Evolutionary conservation across 257 asterid genomes (phyloP).

Genomic region (Marsdenia floribunda): DNA sequence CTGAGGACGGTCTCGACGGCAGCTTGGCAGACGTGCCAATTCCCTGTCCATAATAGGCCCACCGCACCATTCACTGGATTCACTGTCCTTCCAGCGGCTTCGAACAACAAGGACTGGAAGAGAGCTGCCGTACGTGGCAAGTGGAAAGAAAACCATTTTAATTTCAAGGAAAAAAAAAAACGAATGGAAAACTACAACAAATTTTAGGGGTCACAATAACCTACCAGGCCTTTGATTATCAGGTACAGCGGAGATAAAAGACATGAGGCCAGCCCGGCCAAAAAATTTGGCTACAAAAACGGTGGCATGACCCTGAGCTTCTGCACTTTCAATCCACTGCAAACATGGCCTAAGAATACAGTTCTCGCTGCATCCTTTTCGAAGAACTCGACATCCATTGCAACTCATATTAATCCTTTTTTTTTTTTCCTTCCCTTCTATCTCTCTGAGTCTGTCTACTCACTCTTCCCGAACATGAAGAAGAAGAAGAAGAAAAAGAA

Average conservation of each 20-base stretch:
- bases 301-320: constrained; percentile 69
- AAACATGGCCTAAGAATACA: constrained; percentile 59
- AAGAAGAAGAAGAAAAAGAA: not conserved
- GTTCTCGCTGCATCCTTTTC: constrained; percentile 67
- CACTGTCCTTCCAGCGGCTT: constrained; percentile 81
- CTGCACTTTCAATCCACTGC: constrained; percentile 52
- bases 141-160: not conserved
- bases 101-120: constrained; percentile 58
- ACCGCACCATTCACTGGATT: constrained; percentile 72
- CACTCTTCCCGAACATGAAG: constrained; percentile 17
- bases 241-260: constrained; percentile 61
- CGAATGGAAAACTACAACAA: not conserved
- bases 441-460: not conserved
- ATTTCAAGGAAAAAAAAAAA: not conserved
- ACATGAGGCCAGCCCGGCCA: constrained; percentile 72
- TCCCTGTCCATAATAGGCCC: constrained; percentile 56
- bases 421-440: too few relatives aligned
- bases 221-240: constrained; percentile 55
- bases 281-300: constrained; percentile 72
- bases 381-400: constrained; percentile 73
- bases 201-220: not conserved
- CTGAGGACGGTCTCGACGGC: constrained; percentile 72
- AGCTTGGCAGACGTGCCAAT: constrained; percentile 64
- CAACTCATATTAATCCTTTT: constrained; percentile 40
- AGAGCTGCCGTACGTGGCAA: constrained; percentile 43